Evolutionary conservation across 2,329 filamentous ascomycete genomes (phyloP).

Genomic region (Pyricularia pennisetigena): DNA sequence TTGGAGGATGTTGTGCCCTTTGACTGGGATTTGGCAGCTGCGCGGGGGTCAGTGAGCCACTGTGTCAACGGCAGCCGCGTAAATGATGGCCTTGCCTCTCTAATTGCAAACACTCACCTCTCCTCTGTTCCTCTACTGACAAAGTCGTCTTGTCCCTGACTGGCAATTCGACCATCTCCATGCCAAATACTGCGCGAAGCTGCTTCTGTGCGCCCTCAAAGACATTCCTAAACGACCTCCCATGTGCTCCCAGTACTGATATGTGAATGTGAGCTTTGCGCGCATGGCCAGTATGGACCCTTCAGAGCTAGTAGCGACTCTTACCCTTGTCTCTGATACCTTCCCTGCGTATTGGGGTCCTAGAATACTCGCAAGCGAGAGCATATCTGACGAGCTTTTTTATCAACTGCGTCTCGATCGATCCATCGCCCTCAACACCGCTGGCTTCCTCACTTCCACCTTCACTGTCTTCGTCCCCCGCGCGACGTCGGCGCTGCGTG

Average conservation of each 20-base stretch:
- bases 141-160: constrained; percentile 71
- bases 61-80: background rate
- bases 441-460: constrained; percentile 25
- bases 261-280: background rate
- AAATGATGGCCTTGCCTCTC: background rate
- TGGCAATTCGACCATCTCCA: constrained; percentile 82
- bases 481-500: constrained; percentile 7
- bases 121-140: constrained; percentile 54
- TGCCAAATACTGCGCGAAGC: constrained; percentile 70
- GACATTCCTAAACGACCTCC: constrained; percentile 63
- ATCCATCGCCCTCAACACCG: constrained; percentile 20
- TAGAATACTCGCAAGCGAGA: constrained; percentile 54
- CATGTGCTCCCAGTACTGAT: constrained; percentile 60
- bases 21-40: constrained; percentile 35
- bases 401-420: constrained; percentile 40
- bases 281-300: background rate
- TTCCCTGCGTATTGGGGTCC: constrained; percentile 48
- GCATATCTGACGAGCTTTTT: constrained; percentile 63
- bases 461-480: constrained; percentile 15
- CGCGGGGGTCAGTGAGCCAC: background rate
- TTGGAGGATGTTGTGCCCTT: constrained; percentile 47
- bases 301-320: background rate
- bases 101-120: constrained; percentile 41
- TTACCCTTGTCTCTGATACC: constrained; percentile 55
- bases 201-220: constrained; percentile 69